These are phyloP conservation scores for Penicillium simplicissimum DNA, from an alignment of 495 filamentous ascomycete genomes.

Conservation along the genomic window DNA sequence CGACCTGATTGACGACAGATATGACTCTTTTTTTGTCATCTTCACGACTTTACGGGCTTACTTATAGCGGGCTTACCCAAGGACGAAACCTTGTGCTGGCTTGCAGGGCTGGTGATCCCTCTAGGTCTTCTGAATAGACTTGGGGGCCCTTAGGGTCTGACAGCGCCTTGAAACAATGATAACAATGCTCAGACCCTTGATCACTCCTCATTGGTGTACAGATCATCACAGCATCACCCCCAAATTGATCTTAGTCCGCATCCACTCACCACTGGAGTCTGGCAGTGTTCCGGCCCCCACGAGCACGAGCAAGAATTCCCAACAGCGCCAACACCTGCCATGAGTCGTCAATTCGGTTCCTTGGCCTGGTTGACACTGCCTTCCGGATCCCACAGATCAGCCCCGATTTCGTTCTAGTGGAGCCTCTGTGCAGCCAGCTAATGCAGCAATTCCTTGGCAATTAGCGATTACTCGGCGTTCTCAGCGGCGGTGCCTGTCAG, in stretches of 20 bases:
- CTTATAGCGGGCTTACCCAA: too few relatives aligned
- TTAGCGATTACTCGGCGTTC: neutral
- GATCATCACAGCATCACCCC: conserved; percentile 3
- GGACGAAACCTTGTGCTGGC: too few relatives aligned
- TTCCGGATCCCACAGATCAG: neutral
- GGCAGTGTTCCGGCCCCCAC: neutral
- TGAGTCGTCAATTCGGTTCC: neutral
- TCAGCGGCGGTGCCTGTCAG: neutral
- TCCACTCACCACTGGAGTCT: neutral
- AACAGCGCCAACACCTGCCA: neutral
- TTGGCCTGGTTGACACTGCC: neutral
- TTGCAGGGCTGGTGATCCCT: too few relatives aligned
- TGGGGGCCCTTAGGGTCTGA: too few relatives aligned
- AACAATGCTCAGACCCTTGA: neutral
- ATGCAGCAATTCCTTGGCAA: neutral
- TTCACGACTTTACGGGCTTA: too few relatives aligned
- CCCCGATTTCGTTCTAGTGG: neutral
- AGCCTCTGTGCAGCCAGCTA: neutral
- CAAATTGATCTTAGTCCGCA: neutral
- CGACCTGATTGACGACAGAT: too few relatives aligned
- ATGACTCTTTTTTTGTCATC: too few relatives aligned
- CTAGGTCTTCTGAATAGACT: too few relatives aligned
- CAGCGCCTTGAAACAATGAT: too few relatives aligned
- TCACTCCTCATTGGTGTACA: neutral
- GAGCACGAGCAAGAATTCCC: neutral